Base-by-base conservation (phyloP, 73 alveolate species). In the Paramecium octaurelia region DNA sequence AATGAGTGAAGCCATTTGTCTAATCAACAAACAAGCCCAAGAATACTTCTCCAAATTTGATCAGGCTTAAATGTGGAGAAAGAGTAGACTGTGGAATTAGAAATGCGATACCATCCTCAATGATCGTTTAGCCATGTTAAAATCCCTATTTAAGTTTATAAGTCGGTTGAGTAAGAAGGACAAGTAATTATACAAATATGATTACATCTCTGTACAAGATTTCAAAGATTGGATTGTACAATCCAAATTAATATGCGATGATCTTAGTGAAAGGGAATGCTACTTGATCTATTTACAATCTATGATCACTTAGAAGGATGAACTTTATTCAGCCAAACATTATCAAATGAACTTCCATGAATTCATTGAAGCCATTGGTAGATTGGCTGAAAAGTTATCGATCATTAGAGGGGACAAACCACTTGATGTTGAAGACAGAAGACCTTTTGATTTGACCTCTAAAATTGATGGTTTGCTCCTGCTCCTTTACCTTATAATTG, bases 341-440 rank as follows among this genome's bases (percentile, higher is more conserved):
- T 80, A 80, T 80, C 18, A 80, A 35, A 80, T 80, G 91, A 80
- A 80, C 24, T 80, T 80, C 20, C 50, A 42, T 80, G 91, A 80
- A 80, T 80, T 80, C 12, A 24, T 80, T 42, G 91, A 80, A 46
- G 91, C 76, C 7, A 10, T 40, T 2, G 70, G 57, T 24, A 14
- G 91, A 43, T 23, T 48, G 9, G 71, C 91, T 42, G 91, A 80
- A 38, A 73, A 73, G 40, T 73, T 73, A 73, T 73, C 87, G 2
- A 73, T 73, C 8, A 73, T 73, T 36, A 73, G 87, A 73, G 87
- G 87, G 0, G 87, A 73, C 14, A 73, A 73, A 73, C 64, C 87
- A 0, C 16, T 73, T n/a, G 87, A 73, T 36, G 59, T 73, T 12
- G 87, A 73, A 34, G 87, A 73, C n/a, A 73, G 87, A 73, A 73